phyloP scores from a whole-genome alignment of 495 filamentous ascomycete species.

The Penicillium riverlandense region DNA sequence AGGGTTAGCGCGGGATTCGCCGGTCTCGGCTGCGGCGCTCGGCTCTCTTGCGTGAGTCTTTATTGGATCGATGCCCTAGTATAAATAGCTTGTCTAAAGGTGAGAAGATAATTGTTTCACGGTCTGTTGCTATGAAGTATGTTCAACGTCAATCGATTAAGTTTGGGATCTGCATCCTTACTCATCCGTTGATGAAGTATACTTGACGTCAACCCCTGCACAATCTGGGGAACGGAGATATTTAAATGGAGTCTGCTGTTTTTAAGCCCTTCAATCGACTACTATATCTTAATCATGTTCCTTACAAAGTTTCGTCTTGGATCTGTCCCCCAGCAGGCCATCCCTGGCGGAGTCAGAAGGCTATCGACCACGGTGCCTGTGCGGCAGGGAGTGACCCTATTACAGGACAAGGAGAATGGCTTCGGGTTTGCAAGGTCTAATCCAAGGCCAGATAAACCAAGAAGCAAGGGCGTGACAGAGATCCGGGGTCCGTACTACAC shows the following conservation, averaged over 20 bases:
- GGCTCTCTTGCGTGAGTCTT: too few species aligned
- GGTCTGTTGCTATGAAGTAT: too few species aligned
- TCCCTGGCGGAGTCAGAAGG: slow-evolving; percentile 4
- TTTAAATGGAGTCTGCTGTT: too few species aligned
- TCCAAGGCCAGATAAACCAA: slow-evolving; percentile 40
- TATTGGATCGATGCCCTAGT: too few species aligned
- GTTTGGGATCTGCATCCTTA: neutral
- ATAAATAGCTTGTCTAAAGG: too few species aligned
- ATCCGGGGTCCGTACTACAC: slow-evolving; percentile 52
- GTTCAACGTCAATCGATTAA: too few species aligned
- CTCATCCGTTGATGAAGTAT: slow-evolving; percentile 9
- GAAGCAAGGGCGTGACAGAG: slow-evolving; percentile 44
- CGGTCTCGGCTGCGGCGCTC: too few species aligned
- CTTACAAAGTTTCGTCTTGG: neutral
- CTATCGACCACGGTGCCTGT: slow-evolving; percentile 11
- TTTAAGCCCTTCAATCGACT: neutral
- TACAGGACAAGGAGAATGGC: slow-evolving; percentile 44
- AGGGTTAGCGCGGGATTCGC: too few species aligned
- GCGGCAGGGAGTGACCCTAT: slow-evolving; percentile 26
- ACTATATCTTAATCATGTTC: neutral
- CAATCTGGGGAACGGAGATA: neutral
- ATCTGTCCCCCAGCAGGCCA: neutral
- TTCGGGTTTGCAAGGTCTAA: slow-evolving; percentile 51
- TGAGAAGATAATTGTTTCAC: too few species aligned
- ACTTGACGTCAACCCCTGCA: slow-evolving; percentile 15